Evolutionary conservation across 352 stramenopile genomes (phyloP).

Genomic region (Phytophthora pseudosyringae): DNA sequence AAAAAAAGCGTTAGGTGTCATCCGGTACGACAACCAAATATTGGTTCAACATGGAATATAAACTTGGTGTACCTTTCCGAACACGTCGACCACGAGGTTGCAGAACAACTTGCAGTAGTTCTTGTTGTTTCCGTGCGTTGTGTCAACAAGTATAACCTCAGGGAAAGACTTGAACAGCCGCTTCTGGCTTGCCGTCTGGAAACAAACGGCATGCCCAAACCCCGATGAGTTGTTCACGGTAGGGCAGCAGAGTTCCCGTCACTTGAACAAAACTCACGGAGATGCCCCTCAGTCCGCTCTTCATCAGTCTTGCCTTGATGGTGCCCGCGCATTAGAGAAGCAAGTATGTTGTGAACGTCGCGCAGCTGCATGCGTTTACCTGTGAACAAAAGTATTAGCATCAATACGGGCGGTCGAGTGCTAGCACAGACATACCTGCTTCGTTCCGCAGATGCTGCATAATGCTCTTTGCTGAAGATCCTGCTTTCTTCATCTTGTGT

Average conservation of each 20-base stretch:
- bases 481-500: too few relatives aligned
- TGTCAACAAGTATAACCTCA: conserved; percentile 22
- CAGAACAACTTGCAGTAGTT: conserved; percentile 31
- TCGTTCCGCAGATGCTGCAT: too few relatives aligned
- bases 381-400: background rate
- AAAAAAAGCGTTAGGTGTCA: too few relatives aligned
- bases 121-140: conserved; percentile 16
- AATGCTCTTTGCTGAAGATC: too few relatives aligned
- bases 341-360: conserved; percentile 19
- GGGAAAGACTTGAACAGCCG: conserved; percentile 24
- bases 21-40: background rate
- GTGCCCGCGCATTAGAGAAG: background rate
- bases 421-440: too few relatives aligned
- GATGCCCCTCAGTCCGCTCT: background rate
- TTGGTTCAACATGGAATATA: background rate
- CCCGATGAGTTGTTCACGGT: conserved; percentile 14
- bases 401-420: too few relatives aligned
- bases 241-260: conserved; percentile 6
- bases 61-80: conserved; percentile 11
- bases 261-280: conserved; percentile 18
- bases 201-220: conserved; percentile 12
- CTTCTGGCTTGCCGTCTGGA: conserved; percentile 17
- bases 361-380: conserved; percentile 13
- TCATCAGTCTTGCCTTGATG: conserved; percentile 4
- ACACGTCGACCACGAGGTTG: conserved; percentile 17